Base-by-base conservation (phyloP, 768 basidiomycete genomes). In the Filobasidium floriforme region DNA sequence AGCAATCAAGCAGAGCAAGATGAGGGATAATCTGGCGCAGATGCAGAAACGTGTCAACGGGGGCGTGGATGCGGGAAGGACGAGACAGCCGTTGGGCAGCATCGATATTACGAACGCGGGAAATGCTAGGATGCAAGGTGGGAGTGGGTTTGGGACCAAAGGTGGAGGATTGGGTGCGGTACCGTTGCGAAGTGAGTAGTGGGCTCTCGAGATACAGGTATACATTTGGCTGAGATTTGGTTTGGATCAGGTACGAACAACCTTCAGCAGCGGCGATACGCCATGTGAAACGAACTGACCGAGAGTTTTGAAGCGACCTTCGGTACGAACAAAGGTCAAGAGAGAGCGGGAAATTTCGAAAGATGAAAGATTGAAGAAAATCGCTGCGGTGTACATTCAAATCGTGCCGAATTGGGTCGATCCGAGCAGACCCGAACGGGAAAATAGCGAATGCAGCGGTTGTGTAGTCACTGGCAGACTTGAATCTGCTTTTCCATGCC, bases 211-310 rank as follows among this genome's bases (percentile, higher is more conserved):
- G 7, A 24, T 7, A 24, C 7, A 3, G 24, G 24, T 57, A 6
- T 3, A 24, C 24, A 14, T 2, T 5, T 15, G 54, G 26, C 6
- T 57, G 54, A 22, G 15, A 14, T 32, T 32, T 15, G 24, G 14
- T 15, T 57, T 57, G 46, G 12, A 37, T 3, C 15, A 57, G 54
- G 15, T 28, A 32, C 29, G 18, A 57, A 57, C 54, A 32, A 6
- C 7, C 54, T 26, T 57, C 54, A 57, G 15, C 54, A 57, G 26
- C 19, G 54, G 2, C 54, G 54, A 57, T 57, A 57, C 26, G 54
- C 54, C 26, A 57, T 57, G 54, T 57, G 54, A 57, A n/a, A n/a
- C n/a, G n/a, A n/a, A n/a, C n/a, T n/a, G n/a, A n/a, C n/a, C n/a
- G n/a, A n/a, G n/a, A n/a, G n/a, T n/a, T n/a, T n/a, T n/a, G n/a